Percentiles rank a stretch among this genome's conserved stretches.
These are phyloP conservation scores for Globisporangium mamillatum DNA, from an alignment of 352 stramenopile species.

Conservation along the genomic window DNA sequence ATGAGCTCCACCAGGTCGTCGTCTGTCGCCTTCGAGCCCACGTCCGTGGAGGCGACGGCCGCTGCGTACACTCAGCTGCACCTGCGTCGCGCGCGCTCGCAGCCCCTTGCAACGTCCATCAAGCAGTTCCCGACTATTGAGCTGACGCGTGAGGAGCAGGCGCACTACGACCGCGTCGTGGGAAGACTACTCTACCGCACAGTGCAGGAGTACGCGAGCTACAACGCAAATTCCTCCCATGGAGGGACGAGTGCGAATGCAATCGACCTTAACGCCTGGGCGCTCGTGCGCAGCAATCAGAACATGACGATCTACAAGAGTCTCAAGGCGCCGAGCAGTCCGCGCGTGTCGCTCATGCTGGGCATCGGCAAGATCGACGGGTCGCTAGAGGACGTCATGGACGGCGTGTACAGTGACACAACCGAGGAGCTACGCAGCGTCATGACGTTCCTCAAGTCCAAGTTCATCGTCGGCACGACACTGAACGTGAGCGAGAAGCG, in stretches of 20 bases:
- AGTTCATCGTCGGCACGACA: constrained; percentile 28
- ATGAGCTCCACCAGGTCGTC: too few species aligned
- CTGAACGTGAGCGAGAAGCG: constrained; percentile 30
- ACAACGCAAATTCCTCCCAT: too few species aligned
- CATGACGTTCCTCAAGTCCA: constrained; percentile 33
- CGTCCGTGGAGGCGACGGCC: neutral
- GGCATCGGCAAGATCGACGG: constrained; percentile 12
- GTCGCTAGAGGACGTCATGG: constrained; percentile 34
- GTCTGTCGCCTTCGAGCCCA: neutral
- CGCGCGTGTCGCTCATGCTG: constrained; percentile 14
- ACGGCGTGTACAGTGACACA: constrained; percentile 39
- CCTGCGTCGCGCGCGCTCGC: too few species aligned
- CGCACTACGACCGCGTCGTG: too few species aligned
- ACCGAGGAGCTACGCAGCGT: constrained; percentile 30
- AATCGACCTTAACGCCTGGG: constrained; percentile 17
- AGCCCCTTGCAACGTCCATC: neutral
- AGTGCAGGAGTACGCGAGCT: too few species aligned
- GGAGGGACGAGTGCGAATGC: constrained; percentile 12
- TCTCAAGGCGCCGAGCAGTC: neutral
- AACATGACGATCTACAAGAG: constrained; percentile 18
- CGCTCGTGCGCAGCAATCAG: constrained; percentile 12
- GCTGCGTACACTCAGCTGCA: neutral
- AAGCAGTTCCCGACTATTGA: too few species aligned
- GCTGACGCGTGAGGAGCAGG: too few species aligned
- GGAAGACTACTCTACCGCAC: too few species aligned